A percentile compares a stretch with the other conserved stretches of the same genome.
phyloP scores from a whole-genome alignment of 1,139 yeast genomes.

The Kodamaea derodonti region DNA sequence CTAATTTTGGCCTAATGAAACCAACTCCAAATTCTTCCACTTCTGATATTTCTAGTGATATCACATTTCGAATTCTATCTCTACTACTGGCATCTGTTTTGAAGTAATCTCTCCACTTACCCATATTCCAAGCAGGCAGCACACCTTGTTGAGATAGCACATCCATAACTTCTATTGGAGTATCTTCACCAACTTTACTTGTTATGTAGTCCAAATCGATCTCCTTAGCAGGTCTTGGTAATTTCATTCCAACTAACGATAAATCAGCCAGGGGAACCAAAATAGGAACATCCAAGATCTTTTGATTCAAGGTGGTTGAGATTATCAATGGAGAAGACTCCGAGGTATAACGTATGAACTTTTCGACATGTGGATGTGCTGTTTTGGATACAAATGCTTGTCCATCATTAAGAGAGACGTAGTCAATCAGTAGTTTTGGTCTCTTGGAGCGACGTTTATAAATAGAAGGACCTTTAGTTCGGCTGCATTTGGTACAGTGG shows the following conservation, averaged over 20 bases:
- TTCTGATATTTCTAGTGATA: constrained; percentile 72
- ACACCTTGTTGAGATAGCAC: constrained; percentile 74
- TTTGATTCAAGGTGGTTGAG: constrained; percentile 19
- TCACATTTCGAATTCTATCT: constrained; percentile 73
- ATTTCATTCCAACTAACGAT: constrained; percentile 31
- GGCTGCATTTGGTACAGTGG: constrained; percentile 53
- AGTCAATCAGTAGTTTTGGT: constrained; percentile 56
- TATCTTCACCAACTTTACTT: constrained; percentile 58
- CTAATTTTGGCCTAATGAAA: constrained; percentile 63
- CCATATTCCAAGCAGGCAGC: constrained; percentile 64
- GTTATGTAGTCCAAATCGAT: constrained; percentile 58
- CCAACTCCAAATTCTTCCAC: constrained; percentile 45
- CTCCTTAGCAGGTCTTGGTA: constrained; percentile 32
- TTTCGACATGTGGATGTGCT: constrained; percentile 58
- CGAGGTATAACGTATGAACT: constrained; percentile 20
- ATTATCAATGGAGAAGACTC: not conserved
- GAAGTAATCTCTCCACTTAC: constrained; percentile 74
- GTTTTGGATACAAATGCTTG: constrained; percentile 54
- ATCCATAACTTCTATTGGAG: constrained; percentile 81
- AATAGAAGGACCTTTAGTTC: constrained; percentile 49
- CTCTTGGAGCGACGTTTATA: constrained; percentile 56
- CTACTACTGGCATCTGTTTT: constrained; percentile 40
- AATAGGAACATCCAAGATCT: constrained; percentile 20
- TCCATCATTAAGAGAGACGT: constrained; percentile 77
- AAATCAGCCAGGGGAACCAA: constrained; percentile 29